A percentile compares a stretch with the other conserved stretches of the same genome.
These are phyloP conservation scores for Botrytis fragariae DNA, from an alignment of 2,329 filamentous ascomycete genomes.

Conservation along the genomic window DNA sequence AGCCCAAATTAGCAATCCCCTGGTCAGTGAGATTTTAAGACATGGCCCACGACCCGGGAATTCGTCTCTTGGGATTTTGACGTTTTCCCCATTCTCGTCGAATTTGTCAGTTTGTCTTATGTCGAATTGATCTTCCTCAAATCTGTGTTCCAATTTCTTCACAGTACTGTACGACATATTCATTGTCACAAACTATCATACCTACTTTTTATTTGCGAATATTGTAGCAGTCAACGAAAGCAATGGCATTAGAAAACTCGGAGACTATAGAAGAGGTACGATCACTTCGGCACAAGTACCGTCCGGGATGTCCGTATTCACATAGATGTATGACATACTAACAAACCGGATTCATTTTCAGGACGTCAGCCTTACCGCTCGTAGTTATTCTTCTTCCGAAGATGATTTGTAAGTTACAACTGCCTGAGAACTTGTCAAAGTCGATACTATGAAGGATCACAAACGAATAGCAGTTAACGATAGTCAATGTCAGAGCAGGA, in stretches of 20 bases:
- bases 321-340: not conserved
- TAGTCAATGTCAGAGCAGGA: conserved; percentile 11
- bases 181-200: no score
- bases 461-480: not conserved
- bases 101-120: not conserved
- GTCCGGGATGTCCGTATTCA: not conserved
- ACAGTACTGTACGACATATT: not conserved
- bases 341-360: not conserved
- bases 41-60: conserved; percentile 18
- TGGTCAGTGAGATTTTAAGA: conserved; percentile 19
- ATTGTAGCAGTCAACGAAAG: not conserved
- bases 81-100: conserved; percentile 8
- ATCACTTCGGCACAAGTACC: not conserved
- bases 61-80: conserved; percentile 20
- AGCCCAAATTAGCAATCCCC: conserved; percentile 4
- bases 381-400: conserved; percentile 12
- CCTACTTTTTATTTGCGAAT: not conserved
- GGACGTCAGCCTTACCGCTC: not conserved
- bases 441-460: not conserved
- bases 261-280: not conserved
- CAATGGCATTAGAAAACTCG: conserved; percentile 4
- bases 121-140: not conserved
- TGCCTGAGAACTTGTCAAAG: not conserved
- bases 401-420: conserved; percentile 9
- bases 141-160: not conserved